Base-by-base conservation (phyloP, 495 filamentous ascomycete species). In the Penicillium taxi region DNA sequence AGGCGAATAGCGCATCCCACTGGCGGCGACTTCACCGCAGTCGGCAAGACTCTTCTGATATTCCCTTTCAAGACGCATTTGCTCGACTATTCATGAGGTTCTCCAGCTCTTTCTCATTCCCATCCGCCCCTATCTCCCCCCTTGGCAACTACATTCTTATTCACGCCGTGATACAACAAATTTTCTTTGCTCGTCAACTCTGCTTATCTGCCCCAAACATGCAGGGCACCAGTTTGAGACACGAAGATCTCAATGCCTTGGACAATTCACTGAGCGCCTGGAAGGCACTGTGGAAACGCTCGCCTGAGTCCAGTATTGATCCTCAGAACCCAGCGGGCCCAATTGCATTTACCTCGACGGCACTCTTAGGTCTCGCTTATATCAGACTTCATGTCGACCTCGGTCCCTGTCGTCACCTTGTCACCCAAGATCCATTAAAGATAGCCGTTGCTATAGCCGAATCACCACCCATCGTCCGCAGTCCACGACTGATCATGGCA, bases 61-160 rank as follows among this genome's bases (percentile, higher is more conserved):
- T 64, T 17, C 42, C 64, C 13, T 74, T 74, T 34, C 70, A 69
- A 41, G 67, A 72, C 20, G 66, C 67, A 11, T 68, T 72, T 41
- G 53, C 63, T 26, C 69, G 57, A 22, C 55, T 72, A 11, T 72
- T 72, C 41, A 32, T 61, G 21, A 64, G 63, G 42, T 53, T 58
- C 33, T 49, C 50, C 19, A 54, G 49, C 28, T 69, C 73, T 37
- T 60, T 56, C 11, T 64, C 69, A 9, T 60, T 56, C 11, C 64
- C 69, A 9, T 69, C 67, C 3, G 57, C 73, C 6, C 69, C 72
- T 0, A 64, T 71, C 16, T 73, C 72, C 1, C 69, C 72, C 4
- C 59, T 75, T 7, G 67, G 69, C 0, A 73, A 72, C 38, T 74
- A 75, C 41, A 64, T 75, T 35, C 54, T 74, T 5, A 72, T 75